Conservation (phyloP, 805 yeast genomes). For the Priceomyces castillae region DNA sequence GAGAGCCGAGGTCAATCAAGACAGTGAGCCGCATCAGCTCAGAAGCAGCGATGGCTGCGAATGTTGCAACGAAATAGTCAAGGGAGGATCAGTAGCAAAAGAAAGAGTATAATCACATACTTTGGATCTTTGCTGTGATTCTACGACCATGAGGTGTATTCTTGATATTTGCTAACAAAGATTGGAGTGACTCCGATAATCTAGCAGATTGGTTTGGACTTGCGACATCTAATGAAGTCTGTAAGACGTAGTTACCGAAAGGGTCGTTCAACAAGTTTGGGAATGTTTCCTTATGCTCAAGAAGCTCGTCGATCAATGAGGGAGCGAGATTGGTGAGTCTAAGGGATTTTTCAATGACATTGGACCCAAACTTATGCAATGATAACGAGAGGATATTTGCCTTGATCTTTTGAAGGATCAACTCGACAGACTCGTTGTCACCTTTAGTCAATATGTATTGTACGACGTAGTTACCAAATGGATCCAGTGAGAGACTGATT, state of each 20-base stretch:
- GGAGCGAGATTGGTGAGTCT: slow-evolving; percentile 47
- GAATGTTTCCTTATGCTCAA: slow-evolving; percentile 33
- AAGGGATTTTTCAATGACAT: slow-evolving; percentile 56
- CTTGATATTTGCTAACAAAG: slow-evolving; percentile 73
- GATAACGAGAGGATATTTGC: slow-evolving; percentile 43
- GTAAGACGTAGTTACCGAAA: slow-evolving; percentile 58
- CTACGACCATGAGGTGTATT: slow-evolving; percentile 97
- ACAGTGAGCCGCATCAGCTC: too few relatives aligned
- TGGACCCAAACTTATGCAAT: slow-evolving; percentile 61
- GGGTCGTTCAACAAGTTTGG: slow-evolving; percentile 52
- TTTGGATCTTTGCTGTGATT: slow-evolving; percentile 64
- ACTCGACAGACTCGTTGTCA: slow-evolving; percentile 31
- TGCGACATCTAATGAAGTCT: slow-evolving; percentile 58
- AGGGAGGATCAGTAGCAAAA: too few relatives aligned
- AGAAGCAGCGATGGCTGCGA: too few relatives aligned
- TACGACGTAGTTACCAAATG: slow-evolving; percentile 95
- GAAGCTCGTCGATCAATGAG: slow-evolving; percentile 42
- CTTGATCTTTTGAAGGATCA: slow-evolving; percentile 35
- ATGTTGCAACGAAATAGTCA: too few relatives aligned
- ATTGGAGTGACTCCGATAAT: slow-evolving; percentile 60
- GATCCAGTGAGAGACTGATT: slow-evolving; percentile 74
- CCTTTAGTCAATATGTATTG: slow-evolving; percentile 76
- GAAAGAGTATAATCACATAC: too few relatives aligned
- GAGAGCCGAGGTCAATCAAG: too few relatives aligned
- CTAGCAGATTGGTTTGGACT: slow-evolving; percentile 48